phyloP scores from a whole-genome alignment of 352 stramenopile genomes.

The Phytophthora sp. region DNA sequence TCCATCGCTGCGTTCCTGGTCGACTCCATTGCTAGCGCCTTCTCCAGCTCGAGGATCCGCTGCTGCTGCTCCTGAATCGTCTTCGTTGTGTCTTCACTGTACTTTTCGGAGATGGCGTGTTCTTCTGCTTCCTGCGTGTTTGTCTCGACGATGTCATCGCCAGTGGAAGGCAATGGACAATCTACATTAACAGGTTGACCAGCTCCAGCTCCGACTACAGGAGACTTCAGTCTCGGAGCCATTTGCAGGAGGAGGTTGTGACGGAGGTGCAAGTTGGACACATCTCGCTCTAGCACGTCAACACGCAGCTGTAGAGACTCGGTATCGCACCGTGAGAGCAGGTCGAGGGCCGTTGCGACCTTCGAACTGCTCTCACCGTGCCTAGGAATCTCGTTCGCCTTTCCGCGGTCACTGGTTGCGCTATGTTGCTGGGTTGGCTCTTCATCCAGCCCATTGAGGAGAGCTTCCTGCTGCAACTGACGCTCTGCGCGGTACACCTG shows the following conservation, averaged over 20 bases:
- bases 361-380: conserved; percentile 2
- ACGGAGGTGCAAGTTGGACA: conserved; percentile 20
- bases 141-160: neutral
- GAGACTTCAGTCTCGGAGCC: neutral
- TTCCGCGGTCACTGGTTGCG: neutral
- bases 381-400: neutral
- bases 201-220: conserved; percentile 2
- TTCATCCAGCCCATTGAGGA: conserved; percentile 3
- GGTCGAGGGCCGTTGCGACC: no score
- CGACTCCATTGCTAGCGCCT: conserved; percentile 8
- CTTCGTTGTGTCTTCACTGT: neutral
- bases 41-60: conserved; percentile 18
- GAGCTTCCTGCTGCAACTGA: conserved; percentile 14
- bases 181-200: neutral
- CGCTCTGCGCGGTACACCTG: conserved; percentile 16
- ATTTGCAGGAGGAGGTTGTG: conserved; percentile 14
- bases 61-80: conserved; percentile 18
- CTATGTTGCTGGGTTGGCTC: neutral
- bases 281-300: conserved; percentile 30
- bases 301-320: conserved; percentile 25
- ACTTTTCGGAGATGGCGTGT: neutral
- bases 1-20: conserved; percentile 13
- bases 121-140: conserved; percentile 4
- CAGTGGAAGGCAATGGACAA: neutral
- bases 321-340: conserved; percentile 1